Evolutionary conservation across 2,329 filamentous ascomycete genomes (phyloP).

Genomic region (Epichloe sp.): DNA sequence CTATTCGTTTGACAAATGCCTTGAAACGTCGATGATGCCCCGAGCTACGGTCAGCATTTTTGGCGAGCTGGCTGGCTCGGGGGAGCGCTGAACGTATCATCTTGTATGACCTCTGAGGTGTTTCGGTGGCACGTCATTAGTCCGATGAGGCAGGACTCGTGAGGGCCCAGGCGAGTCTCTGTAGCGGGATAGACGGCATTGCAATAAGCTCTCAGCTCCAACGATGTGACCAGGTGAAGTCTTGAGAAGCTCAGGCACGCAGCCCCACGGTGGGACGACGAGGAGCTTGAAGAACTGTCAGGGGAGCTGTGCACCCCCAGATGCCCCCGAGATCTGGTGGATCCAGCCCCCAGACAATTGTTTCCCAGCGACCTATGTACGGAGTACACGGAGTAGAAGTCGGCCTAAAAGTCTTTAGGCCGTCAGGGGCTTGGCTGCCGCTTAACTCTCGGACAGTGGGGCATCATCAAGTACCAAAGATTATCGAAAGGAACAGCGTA

Average conservation of each 20-base stretch:
- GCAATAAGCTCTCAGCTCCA: neutral
- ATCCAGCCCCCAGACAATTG: neutral
- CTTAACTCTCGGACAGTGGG: neutral
- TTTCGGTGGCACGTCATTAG: neutral
- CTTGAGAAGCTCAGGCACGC: neutral
- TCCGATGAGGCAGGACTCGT: neutral
- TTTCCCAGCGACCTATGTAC: too few relatives aligned
- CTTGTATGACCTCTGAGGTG: neutral
- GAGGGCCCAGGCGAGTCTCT: neutral
- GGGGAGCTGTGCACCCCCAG: neutral
- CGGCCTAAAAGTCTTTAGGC: too few relatives aligned
- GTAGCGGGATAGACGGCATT: neutral
- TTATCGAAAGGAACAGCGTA: neutral
- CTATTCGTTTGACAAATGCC: conserved; percentile 12
- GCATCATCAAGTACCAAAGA: neutral
- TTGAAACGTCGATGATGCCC: conserved; percentile 9
- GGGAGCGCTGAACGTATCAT: conserved; percentile 10
- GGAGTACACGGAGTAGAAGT: too few relatives aligned
- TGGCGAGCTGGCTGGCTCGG: conserved; percentile 6
- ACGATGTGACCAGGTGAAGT: neutral
- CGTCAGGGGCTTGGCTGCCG: neutral
- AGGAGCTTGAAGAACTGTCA: too few relatives aligned
- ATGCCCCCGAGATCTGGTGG: conserved; percentile 3
- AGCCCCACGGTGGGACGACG: neutral
- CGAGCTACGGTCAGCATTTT: neutral